These are phyloP conservation scores for Aspergillus heteromorphus DNA, from an alignment of 495 filamentous ascomycete species.

Conservation along the genomic window DNA sequence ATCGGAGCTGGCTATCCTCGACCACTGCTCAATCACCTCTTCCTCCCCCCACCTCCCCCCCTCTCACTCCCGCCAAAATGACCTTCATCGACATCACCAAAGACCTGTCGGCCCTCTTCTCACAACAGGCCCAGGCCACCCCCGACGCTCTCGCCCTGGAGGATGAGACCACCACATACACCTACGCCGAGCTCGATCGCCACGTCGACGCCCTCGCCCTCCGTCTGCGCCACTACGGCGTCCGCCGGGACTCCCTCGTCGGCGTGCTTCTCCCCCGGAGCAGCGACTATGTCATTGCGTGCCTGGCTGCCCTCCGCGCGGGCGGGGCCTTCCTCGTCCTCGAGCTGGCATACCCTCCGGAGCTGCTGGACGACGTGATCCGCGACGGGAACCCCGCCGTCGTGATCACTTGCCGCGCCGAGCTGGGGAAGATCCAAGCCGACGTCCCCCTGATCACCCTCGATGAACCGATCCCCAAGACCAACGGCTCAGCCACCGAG, in stretches of 20 bases:
- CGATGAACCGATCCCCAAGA: constrained; percentile 37
- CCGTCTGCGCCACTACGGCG: constrained; percentile 52
- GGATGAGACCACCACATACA: constrained; percentile 50
- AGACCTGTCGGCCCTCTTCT: constrained; percentile 58
- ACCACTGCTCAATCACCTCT: neutral
- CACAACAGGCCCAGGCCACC: constrained; percentile 50
- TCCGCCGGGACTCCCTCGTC: constrained; percentile 56
- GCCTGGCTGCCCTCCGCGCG: constrained; percentile 59
- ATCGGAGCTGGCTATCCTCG: neutral
- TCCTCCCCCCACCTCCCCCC: neutral
- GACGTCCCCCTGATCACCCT: constrained; percentile 51
- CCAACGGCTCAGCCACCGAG: constrained; percentile 34
- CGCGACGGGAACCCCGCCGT: constrained; percentile 59
- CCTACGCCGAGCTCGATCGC: constrained; percentile 56
- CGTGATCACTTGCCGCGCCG: constrained; percentile 51
- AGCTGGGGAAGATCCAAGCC: constrained; percentile 52
- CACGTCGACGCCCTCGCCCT: constrained; percentile 49
- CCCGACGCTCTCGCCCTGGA: constrained; percentile 58
- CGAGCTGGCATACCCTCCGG: constrained; percentile 62
- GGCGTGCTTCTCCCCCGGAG: constrained; percentile 62
- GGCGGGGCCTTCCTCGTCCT: constrained; percentile 67
- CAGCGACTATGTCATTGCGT: constrained; percentile 65
- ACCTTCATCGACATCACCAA: constrained; percentile 55
- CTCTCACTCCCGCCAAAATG: constrained; percentile 26
- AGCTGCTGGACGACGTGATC: constrained; percentile 59